Base-by-base conservation (phyloP, 768 basidiomycete genomes). In the Tephrocybe rancida region DNA sequence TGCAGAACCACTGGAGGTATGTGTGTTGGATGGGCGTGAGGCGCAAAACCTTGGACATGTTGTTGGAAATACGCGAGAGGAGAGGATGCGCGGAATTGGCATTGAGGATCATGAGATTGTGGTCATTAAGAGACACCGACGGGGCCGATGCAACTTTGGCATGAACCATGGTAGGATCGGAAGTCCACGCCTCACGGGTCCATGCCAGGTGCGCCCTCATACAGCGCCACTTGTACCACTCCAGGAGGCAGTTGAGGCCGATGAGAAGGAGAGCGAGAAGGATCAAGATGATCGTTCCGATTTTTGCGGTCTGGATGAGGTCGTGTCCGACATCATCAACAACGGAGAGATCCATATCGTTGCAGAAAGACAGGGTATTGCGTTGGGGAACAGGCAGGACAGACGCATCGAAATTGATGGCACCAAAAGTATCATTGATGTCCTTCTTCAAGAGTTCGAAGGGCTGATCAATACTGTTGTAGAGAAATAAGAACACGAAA, bases 211-310 rank as follows among this genome's bases (percentile, higher is more conserved):
- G 85, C 3, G 59, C 61, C 70, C 83, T 83, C 67, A 90, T 78
- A 66, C 73, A 83, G 11, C 81, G 77, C 90, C 93, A 97, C 63
- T 88, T 89, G 78, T 86, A 94, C 90, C 92, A 94, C 61, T 94
- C 92, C 61, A 95, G 73, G 3, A 86, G 67, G 58, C 84, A 88
- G 68, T 94, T 83, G 30, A 84, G 83, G 8, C 77, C 83, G 59
- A 95, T 77, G 45, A 95, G 80, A 50, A 93, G 61, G 34, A 93
- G 67, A n/a, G 89, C 85, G 32, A 88, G 69, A 38, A 85, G 67
- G 49, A 92, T 77, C 59, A 97, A 71, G 52, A 98, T 77, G 45
- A 90, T 73, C 25, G 83, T 84, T 24, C 88, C 90, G 51, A 96
- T 88, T 71, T 87, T 88, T 14, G 90, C 83, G 29, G 88, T 79